Evolutionary conservation across 345 rosid species (phyloP).

Genomic region (Syzygium aqueum): DNA sequence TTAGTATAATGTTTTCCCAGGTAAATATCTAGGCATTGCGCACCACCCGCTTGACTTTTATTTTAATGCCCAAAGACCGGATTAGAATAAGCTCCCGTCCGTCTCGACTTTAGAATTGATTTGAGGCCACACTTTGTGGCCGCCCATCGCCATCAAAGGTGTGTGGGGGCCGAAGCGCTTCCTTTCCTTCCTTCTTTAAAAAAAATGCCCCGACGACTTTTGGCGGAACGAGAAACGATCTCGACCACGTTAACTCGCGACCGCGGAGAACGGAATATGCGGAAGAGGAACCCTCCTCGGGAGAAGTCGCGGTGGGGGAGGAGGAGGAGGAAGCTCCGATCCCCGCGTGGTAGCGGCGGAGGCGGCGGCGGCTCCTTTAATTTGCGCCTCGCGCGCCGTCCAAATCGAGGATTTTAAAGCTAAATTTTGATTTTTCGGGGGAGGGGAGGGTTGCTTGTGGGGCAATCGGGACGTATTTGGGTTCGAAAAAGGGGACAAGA

Average conservation of each 20-base stretch:
- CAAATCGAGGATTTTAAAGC: no score
- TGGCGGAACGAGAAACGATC: neutral
- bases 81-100: neutral
- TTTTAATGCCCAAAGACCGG: neutral
- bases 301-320: no score
- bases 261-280: neutral
- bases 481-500: neutral
- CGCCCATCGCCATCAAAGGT: neutral
- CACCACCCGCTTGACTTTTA: neutral
- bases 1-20: neutral
- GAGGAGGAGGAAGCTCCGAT: neutral
- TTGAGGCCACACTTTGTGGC: neutral
- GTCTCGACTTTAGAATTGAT: neutral
- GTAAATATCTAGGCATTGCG: neutral
- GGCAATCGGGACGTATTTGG: no score
- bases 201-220: neutral
- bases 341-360: no score
- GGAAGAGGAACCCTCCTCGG: neutral
- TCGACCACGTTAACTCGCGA: neutral
- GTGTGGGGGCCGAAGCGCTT: neutral
- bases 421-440: no score
- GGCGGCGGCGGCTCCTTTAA: no score
- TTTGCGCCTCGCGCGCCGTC: no score
- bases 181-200: neutral
- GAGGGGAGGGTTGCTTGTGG: neutral